phyloP scores from a whole-genome alignment of 129 eudicot genomes.

The Sambucus nigra region DNA sequence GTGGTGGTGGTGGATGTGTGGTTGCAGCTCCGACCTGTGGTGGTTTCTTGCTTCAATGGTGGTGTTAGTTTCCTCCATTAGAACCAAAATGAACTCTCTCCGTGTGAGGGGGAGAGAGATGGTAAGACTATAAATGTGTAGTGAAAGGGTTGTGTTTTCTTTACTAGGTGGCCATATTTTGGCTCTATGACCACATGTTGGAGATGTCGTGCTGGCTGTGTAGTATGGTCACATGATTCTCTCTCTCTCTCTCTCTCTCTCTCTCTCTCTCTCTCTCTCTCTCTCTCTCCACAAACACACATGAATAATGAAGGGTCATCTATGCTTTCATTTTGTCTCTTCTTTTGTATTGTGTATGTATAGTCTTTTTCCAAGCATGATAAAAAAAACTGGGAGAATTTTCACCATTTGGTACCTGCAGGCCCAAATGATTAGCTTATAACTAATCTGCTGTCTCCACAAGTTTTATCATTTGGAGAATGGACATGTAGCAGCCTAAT shows the following conservation, averaged over 20 bases:
- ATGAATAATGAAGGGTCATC: conserved; percentile 4
- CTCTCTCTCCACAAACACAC: conserved; percentile 7
- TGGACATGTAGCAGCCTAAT: neutral
- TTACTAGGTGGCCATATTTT: conserved; percentile 12
- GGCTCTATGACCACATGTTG: conserved; percentile 22
- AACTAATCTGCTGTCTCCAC: conserved; percentile 4
- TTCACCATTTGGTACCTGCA: conserved; percentile 7
- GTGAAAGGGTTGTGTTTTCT: conserved; percentile 9
- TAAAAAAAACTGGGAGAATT: conserved; percentile 18
- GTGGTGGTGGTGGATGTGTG: conserved; percentile 7
- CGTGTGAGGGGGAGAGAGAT: neutral
- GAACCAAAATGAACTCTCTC: neutral
- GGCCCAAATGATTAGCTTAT: conserved; percentile 1
- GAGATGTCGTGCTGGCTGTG: too few relatives aligned
- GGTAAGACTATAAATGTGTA: neutral
- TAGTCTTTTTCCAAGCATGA: conserved; percentile 31
- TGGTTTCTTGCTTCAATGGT: neutral
- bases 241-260: conserved; percentile 9
- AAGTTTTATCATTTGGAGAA: neutral
- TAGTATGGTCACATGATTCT: conserved; percentile 25
- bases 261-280: neutral
- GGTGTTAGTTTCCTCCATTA: conserved; percentile 28
- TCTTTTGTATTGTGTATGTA: conserved; percentile 18
- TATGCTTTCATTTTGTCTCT: conserved; percentile 21
- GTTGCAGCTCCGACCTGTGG: neutral